Evolutionary conservation across 2,329 filamentous ascomycete genomes (phyloP).

Genomic region (Aspergillus aculeatus): DNA sequence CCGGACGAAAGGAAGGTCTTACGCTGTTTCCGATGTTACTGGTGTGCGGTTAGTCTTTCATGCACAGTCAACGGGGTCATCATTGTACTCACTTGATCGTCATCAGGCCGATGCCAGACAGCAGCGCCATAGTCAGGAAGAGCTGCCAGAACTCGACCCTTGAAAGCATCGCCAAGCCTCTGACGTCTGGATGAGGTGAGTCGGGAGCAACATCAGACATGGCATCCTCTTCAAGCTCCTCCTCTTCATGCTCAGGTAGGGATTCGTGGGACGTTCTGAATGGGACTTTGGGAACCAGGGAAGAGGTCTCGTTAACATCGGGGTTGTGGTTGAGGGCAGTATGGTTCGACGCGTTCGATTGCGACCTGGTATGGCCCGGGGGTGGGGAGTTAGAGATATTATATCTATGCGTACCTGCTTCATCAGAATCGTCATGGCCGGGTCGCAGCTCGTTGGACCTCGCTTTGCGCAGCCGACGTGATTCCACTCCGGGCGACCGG

Average conservation of each 20-base stretch:
- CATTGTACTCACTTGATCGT: conserved; percentile 75
- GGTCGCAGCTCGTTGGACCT: conserved; percentile 31
- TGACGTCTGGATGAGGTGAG: conserved; percentile 84
- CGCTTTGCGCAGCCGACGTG: conserved; percentile 34
- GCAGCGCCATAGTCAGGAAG: conserved; percentile 81
- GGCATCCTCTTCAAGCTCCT: conserved; percentile 35
- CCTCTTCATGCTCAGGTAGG: conserved; percentile 22
- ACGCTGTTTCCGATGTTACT: conserved; percentile 94
- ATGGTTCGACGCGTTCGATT: conserved; percentile 29
- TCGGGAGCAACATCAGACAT: conserved; percentile 64
- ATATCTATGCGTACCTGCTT: conserved; percentile 39
- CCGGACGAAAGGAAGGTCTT: conserved; percentile 19
- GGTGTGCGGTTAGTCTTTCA: conserved; percentile 29
- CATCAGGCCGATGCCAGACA: conserved; percentile 94
- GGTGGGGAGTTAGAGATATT: conserved; percentile 30
- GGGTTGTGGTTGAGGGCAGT: conserved; percentile 22
- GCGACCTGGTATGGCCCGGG: conserved; percentile 30
- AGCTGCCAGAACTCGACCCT: conserved; percentile 86
- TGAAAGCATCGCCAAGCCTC: conserved; percentile 71
- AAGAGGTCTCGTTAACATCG: conserved; percentile 72
- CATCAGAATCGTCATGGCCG: conserved; percentile 28
- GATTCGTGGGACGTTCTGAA: conserved; percentile 55
- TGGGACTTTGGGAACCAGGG: conserved; percentile 68
- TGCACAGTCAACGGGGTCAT: not conserved
- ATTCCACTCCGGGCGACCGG: conserved; percentile 25